A percentile compares a stretch with the other conserved stretches of the same genome.
Conservation (phyloP, 352 stramenopile genomes). For the Phytophthora hybrid region DNA sequence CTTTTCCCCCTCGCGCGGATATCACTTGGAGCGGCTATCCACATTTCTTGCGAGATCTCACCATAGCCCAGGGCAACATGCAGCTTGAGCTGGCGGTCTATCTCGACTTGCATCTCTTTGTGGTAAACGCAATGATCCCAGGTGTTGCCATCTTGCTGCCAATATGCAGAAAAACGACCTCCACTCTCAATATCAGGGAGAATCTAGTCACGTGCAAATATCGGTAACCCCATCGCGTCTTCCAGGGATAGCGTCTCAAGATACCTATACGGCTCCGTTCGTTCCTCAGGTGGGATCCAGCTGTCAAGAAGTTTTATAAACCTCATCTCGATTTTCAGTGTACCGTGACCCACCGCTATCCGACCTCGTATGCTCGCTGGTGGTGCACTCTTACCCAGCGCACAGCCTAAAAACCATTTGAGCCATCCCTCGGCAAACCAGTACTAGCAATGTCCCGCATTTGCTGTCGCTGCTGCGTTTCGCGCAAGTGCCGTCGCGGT, state of each 20-base stretch:
- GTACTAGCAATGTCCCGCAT: no score
- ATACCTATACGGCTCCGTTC: not conserved
- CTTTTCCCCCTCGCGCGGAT: no score
- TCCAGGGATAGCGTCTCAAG: not conserved
- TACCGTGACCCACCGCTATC: not conserved
- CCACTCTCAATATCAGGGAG: not conserved
- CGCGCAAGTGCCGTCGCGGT: no score
- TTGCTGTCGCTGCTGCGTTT: no score
- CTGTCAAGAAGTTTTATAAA: not conserved
- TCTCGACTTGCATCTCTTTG: not conserved
- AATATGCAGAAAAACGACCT: not conserved
- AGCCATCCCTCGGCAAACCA: no score
- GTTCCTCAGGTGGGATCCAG: not conserved
- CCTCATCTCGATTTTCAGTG: not conserved
- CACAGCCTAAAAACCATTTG: no score
- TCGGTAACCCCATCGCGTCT: not conserved
- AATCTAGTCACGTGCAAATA: not conserved
- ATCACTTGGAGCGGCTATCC: not conserved
- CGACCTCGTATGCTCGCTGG: no score
- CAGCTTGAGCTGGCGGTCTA: not conserved
- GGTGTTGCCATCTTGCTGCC: not conserved
- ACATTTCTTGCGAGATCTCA: not conserved
- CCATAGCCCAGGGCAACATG: not conserved
- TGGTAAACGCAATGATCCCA: not conserved
- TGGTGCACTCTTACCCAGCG: no score